Conservation (phyloP, 192 early-diverging fungal genomes). For the Neocallimastix lanati region DNA sequence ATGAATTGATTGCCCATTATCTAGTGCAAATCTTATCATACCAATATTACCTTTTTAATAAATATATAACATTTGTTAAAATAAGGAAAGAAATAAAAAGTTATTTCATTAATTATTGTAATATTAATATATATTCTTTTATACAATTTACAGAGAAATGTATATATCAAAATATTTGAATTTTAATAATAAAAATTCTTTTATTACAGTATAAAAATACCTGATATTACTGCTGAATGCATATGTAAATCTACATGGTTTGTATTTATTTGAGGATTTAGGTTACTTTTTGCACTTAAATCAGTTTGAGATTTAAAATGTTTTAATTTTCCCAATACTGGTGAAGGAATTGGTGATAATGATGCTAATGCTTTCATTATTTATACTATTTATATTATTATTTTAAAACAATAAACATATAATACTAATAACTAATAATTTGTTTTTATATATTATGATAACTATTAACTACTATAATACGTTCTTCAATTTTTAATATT, state of each 20-base stretch:
- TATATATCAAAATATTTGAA: no score
- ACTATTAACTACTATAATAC: no score
- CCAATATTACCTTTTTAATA: not conserved
- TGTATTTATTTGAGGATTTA: not conserved
- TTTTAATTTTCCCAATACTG: not conserved
- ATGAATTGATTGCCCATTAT: not conserved
- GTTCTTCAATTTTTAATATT: no score
- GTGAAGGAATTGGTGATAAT: not conserved
- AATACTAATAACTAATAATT: no score
- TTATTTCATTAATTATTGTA: no score
- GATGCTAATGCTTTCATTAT: not conserved
- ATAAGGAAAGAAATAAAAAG: no score
- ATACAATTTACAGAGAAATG: no score
- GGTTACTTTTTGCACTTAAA: not conserved
- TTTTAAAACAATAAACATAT: no score
- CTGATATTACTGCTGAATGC: not conserved
- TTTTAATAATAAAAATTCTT: no score
- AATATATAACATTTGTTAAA: no score
- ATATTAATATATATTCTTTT: no score
- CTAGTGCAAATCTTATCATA: not conserved
- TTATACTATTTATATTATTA: not conserved
- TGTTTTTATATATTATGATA: no score
- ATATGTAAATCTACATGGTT: not conserved
- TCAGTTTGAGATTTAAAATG: not conserved
- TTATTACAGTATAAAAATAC: not conserved